These are phyloP conservation scores for Macadamia integrifolia DNA, from an alignment of 164 flowering plant genomes.

Conservation along the genomic window DNA sequence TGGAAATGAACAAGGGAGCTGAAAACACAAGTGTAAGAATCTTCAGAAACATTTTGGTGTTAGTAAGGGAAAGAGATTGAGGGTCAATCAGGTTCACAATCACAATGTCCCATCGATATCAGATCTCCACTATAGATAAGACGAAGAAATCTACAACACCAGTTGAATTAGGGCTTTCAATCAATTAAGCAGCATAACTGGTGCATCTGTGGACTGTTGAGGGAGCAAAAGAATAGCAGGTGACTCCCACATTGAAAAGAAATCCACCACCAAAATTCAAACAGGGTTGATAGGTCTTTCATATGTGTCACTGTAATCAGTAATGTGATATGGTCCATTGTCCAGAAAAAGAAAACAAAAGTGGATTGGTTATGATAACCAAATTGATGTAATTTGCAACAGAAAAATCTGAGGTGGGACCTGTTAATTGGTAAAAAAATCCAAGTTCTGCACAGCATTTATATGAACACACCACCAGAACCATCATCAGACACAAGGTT, in stretches of 20 bases:
- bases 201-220: neutral
- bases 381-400: neutral
- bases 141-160: neutral
- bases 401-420: neutral
- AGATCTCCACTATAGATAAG: neutral
- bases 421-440: no score
- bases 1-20: conserved; percentile 65
- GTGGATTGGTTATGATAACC: neutral
- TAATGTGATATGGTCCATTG: neutral
- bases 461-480: neutral
- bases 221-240: neutral
- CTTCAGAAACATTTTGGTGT: neutral
- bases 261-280: neutral
- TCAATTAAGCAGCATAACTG: neutral
- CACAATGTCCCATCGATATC: neutral
- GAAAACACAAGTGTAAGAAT: conserved; percentile 24
- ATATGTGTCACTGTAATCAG: neutral
- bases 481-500: no score
- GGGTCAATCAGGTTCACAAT: neutral
- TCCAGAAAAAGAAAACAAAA: neutral
- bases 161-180: neutral
- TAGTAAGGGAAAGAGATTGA: neutral
- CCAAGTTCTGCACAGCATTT: neutral
- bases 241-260: neutral
- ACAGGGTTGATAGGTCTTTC: neutral